A percentile compares a stretch with the other conserved stretches of the same genome.
These are phyloP conservation scores for Podaxis mareebaensis DNA, from an alignment of 768 basidiomycete genomes.

Conservation along the genomic window DNA sequence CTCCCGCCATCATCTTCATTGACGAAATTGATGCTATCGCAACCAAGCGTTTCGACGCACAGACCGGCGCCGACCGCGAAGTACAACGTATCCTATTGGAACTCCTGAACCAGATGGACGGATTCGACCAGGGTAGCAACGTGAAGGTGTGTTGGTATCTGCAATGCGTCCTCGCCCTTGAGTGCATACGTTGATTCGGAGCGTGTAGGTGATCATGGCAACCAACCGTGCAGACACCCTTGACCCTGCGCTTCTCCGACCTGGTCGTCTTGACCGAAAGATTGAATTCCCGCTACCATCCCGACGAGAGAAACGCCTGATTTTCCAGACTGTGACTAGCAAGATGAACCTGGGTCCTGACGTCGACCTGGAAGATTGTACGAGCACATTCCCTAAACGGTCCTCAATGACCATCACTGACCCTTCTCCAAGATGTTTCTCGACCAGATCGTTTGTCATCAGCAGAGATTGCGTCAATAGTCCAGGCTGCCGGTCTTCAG, in stretches of 20 bases:
- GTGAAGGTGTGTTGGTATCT: slow-evolving; percentile 71
- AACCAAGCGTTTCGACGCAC: slow-evolving; percentile 98
- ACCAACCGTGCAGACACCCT: slow-evolving; percentile 98
- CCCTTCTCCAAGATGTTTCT: slow-evolving; percentile 73
- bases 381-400: slow-evolving; percentile 28
- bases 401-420: slow-evolving; percentile 15
- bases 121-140: slow-evolving; percentile 97
- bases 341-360: slow-evolving; percentile 99
- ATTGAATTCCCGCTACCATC: slow-evolving; percentile 98
- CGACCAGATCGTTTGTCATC: slow-evolving; percentile 94
- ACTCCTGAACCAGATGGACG: slow-evolving; percentile 98
- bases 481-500: slow-evolving; percentile 96
- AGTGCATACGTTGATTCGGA: background rate
- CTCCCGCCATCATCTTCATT: slow-evolving; percentile 98
- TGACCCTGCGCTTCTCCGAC: slow-evolving; percentile 95
- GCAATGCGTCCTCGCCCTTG: background rate
- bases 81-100: slow-evolving; percentile 98
- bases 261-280: slow-evolving; percentile 96
- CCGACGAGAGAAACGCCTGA: slow-evolving; percentile 90
- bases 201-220: slow-evolving; percentile 93
- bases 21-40: slow-evolving; percentile 99
- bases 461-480: slow-evolving; percentile 93
- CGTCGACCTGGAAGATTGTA: slow-evolving; percentile 98
- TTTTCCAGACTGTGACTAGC: slow-evolving; percentile 95
- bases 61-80: slow-evolving; percentile 98